Evolutionary conservation across 2,329 filamentous ascomycete genomes (phyloP).

Genomic region (Lachnellula hyalina): DNA sequence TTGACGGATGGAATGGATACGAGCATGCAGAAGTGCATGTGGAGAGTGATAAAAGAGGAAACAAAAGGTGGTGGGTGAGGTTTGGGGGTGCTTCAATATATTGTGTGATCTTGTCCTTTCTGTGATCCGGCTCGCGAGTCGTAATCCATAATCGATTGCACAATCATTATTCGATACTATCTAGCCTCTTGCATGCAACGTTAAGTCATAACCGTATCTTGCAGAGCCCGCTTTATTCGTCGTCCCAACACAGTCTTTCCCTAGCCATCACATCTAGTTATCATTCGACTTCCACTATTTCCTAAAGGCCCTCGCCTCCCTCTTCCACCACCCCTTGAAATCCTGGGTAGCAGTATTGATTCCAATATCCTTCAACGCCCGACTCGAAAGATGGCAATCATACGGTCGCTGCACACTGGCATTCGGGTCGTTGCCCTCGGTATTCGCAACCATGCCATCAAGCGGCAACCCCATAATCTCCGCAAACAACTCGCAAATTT

Average conservation of each 20-base stretch:
- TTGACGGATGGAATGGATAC: no score
- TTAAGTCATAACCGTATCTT: no score
- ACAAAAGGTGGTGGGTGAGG: no score
- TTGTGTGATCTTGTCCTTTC: no score
- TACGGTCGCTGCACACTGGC: slow-evolving; percentile 74
- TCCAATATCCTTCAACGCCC: slow-evolving; percentile 63
- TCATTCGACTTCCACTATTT: slow-evolving; percentile 16
- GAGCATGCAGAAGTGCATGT: no score
- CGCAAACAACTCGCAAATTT: slow-evolving; percentile 74
- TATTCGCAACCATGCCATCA: slow-evolving; percentile 62
- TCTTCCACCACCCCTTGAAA: slow-evolving; percentile 77
- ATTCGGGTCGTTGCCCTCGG: slow-evolving; percentile 66
- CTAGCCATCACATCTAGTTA: not conserved
- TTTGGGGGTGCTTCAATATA: no score
- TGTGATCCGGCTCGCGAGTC: no score
- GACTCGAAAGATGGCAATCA: slow-evolving; percentile 81
- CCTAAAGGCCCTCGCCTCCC: slow-evolving; percentile 52
- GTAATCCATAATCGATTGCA: no score
- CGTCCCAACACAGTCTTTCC: not conserved
- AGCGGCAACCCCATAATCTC: slow-evolving; percentile 73
- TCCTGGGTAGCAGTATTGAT: slow-evolving; percentile 70
- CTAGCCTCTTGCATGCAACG: no score
- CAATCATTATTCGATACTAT: no score
- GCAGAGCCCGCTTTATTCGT: no score
- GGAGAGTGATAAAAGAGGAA: no score